Percentiles rank a stretch among this genome's conserved stretches.
Evolutionary conservation across 2,329 filamentous ascomycete species (phyloP).

Genomic region (Apiospora phragmitis): DNA sequence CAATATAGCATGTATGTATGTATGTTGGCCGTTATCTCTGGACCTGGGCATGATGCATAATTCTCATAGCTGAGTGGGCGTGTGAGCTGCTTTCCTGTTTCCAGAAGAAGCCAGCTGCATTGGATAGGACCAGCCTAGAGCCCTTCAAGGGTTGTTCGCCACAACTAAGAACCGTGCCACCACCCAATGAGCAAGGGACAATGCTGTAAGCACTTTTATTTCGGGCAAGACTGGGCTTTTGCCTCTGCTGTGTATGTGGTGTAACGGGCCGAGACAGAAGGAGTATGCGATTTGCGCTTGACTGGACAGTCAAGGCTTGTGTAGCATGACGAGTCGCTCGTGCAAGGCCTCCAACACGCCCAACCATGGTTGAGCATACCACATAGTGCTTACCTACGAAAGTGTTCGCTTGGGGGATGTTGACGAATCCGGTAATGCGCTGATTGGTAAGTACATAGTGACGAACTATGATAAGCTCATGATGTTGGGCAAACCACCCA

Average conservation of each 20-base stretch:
- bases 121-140: neutral
- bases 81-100: neutral
- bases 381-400: neutral
- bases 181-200: neutral
- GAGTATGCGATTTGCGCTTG: conserved; percentile 2
- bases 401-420: neutral
- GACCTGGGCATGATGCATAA: neutral
- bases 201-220: conserved; percentile 4
- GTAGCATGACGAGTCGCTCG: neutral
- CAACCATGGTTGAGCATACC: neutral
- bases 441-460: neutral
- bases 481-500: neutral
- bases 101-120: neutral
- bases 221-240: neutral
- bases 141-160: neutral
- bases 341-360: neutral
- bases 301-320: neutral
- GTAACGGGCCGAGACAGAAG: neutral
- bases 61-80: neutral
- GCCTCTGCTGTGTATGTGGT: neutral
- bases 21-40: neutral
- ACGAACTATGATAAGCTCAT: neutral
- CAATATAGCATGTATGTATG: neutral
- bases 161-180: neutral
- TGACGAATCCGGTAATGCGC: neutral